phyloP scores from a whole-genome alignment of 306 rosid species.

The Quercus berberidifolia region DNA sequence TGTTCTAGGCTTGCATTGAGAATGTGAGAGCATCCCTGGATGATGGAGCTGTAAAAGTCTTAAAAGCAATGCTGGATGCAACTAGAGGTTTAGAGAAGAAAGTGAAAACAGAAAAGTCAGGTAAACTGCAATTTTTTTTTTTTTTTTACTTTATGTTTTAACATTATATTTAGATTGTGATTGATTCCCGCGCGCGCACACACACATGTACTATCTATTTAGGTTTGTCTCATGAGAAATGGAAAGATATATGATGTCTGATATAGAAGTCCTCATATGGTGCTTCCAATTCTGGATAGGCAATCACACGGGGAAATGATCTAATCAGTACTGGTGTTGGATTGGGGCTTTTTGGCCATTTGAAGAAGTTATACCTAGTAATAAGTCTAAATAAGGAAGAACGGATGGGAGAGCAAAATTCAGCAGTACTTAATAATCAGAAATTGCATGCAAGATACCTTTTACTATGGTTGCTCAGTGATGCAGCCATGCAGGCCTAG shows the following conservation, averaged over 20 bases:
- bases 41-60: conserved; percentile 66
- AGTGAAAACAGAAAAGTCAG: conserved; percentile 65
- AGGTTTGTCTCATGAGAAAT: not conserved
- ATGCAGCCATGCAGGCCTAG: not conserved
- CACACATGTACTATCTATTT: not conserved
- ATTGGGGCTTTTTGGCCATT: no score
- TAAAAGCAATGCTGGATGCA: conserved; percentile 67
- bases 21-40: conserved; percentile 67
- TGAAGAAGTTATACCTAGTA: no score
- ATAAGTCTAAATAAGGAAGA: no score
- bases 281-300: no score
- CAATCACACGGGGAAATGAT: no score
- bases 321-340: no score
- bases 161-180: not conserved
- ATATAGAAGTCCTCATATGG: not conserved
- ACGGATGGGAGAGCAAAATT: no score
- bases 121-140: conserved; percentile 36
- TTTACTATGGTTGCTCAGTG: not conserved
- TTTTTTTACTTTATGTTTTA: not conserved
- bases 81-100: conserved; percentile 56
- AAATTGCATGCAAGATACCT: no score
- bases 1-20: conserved; percentile 65
- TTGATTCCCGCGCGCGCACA: not conserved
- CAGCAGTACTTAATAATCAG: no score
- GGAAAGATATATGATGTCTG: not conserved